Evolutionary conservation across 208 protist species (phyloP), one percentile per base, ranked within the genome.

Genomic region (Wallacemonas sp.): DNA sequence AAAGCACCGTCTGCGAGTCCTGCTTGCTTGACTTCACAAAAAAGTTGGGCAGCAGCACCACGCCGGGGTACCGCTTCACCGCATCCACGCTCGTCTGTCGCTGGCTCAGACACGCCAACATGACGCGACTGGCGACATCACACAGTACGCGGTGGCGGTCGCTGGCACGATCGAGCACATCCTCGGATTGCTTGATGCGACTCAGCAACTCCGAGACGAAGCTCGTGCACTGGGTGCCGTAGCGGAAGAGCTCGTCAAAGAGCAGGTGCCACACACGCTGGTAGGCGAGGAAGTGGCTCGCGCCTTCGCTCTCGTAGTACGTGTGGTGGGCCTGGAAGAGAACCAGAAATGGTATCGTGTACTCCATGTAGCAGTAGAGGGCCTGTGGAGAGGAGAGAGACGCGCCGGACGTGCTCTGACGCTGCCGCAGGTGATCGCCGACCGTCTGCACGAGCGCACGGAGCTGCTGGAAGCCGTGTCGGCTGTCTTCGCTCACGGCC

Each of bases 261-360:
- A 94, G 65, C 20, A 94, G 69, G 61, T 92, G 83, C 77, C 79
- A 92, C 14, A 93, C 86, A 0, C 91, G 79, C 73, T 96, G 91
- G 65, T 87, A 92, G 36, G 69, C 63, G 41, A 82, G 42, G 67
- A 92, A 93, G 42, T 81, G 65, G 33, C 54, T 77, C 32, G 42
- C 26, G n/a, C 26, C 31, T 59, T 91, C 82, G 22, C 55, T 77
- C n/a, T 72, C 65, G 66, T 87, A 96, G 76, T 81, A 86, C 7
- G 85, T 76, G 66, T 92, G 86, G 57, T 92, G 86, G 0, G 86
- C 82, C 65, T 94, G 79, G 38, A 93, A 89, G 57, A 93, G 79
- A 1, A 94, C 75, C 22, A 94, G 64, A 69, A 91, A 91, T 2
- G 91, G 91, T 4, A 94, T 79, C 11, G 76, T 70, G 67, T 94